These are phyloP conservation scores for Eucalyptus fibrosa DNA, from an alignment of 345 rosid species.

Conservation along the genomic window DNA sequence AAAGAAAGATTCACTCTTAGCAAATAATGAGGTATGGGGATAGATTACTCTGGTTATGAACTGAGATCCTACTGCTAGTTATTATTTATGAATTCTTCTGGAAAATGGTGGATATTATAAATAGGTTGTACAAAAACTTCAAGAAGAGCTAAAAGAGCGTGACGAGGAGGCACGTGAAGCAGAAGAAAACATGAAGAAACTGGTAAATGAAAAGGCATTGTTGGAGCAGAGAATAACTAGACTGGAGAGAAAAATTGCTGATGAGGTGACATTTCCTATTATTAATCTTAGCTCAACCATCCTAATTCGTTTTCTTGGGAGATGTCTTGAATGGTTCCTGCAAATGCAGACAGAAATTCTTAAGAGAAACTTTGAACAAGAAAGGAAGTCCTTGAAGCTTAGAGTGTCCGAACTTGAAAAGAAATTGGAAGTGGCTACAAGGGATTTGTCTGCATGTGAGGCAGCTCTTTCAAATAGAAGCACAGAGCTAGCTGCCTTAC, in stretches of 20 bases:
- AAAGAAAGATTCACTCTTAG: slow-evolving; percentile 20
- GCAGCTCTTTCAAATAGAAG: slow-evolving; percentile 39
- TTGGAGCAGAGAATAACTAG: slow-evolving; percentile 49
- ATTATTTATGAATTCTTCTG: background rate
- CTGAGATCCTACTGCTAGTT: background rate
- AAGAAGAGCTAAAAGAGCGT: slow-evolving; percentile 50
- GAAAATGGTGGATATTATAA: background rate
- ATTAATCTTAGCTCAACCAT: background rate
- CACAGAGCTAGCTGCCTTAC: slow-evolving; percentile 38
- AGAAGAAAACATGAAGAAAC: slow-evolving; percentile 34
- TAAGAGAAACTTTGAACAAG: slow-evolving; percentile 54
- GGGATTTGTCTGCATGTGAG: slow-evolving; percentile 38
- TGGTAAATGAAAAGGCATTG: slow-evolving; percentile 40
- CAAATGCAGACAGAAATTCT: slow-evolving; percentile 37
- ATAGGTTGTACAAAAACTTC: slow-evolving; percentile 45
- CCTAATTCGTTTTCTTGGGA: background rate
- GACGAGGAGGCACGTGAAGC: slow-evolving; percentile 42
- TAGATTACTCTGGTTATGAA: background rate
- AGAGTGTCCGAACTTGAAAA: slow-evolving; percentile 55
- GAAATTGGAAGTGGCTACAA: slow-evolving; percentile 37
- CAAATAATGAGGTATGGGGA: slow-evolving; percentile 44
- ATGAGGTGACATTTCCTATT: slow-evolving; percentile 41
- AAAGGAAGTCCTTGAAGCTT: slow-evolving; percentile 44
- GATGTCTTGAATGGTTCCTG: background rate
- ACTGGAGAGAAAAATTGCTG: slow-evolving; percentile 53